Percentiles rank a stretch among this genome's conserved stretches.
phyloP scores from a whole-genome alignment of 768 basidiomycete genomes.

The Omphalotus guepiniiformis region DNA sequence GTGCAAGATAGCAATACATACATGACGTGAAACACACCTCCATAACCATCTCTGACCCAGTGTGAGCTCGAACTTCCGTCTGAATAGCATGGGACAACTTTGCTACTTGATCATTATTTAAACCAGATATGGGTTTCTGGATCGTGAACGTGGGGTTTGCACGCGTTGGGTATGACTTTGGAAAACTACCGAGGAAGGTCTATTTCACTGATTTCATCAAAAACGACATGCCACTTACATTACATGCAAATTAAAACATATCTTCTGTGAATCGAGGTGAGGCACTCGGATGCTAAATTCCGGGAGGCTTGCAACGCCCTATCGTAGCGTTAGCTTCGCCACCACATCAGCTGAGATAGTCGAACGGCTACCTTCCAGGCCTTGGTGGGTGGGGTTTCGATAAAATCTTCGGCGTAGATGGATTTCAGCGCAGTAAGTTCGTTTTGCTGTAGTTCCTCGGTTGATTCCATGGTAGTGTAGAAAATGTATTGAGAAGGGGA shows the following conservation, averaged over 20 bases:
- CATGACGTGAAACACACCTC: conserved; percentile 46
- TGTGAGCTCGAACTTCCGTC: conserved; percentile 56
- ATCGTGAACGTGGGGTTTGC: conserved; percentile 66
- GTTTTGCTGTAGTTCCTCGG: conserved; percentile 57
- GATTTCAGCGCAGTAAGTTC: conserved; percentile 80
- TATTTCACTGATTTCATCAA: background rate
- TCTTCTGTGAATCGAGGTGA: conserved; percentile 58
- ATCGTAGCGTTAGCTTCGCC: conserved; percentile 2
- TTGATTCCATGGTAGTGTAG: conserved; percentile 57
- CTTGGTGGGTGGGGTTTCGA: conserved; percentile 67
- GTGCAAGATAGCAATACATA: background rate
- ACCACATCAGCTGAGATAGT: background rate
- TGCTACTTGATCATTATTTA: conserved; percentile 52
- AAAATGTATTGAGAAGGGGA: conserved; percentile 11
- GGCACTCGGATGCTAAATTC: conserved; percentile 74
- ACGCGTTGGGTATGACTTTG: conserved; percentile 77
- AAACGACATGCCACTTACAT: conserved; percentile 42
- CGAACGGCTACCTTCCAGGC: conserved; percentile 69
- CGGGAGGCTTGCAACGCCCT: conserved; percentile 67
- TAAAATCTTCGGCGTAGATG: conserved; percentile 78
- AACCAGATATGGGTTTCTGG: conserved; percentile 58
- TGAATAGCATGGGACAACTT: conserved; percentile 59
- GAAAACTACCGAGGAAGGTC: conserved; percentile 46
- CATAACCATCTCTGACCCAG: conserved; percentile 77
- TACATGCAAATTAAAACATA: conserved; percentile 64